phyloP scores from a whole-genome alignment of 352 stramenopile genomes.

The Phytophthora niederhauseri region DNA sequence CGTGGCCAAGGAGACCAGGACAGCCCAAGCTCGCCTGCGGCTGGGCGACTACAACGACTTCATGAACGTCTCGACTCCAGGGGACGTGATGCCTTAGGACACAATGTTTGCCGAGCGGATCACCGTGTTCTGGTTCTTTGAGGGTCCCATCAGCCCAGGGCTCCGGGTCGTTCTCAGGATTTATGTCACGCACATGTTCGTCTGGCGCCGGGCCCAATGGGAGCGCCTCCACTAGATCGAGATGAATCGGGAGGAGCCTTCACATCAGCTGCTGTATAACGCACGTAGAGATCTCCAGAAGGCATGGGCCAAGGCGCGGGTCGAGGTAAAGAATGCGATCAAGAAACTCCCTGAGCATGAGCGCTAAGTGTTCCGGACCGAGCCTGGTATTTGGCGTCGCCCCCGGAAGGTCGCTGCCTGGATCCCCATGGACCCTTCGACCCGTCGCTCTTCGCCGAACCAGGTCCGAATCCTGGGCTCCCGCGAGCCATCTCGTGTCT shows the following conservation, averaged over 20 bases:
- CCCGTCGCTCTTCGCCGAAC: neutral
- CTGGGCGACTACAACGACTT: neutral
- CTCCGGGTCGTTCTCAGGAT: neutral
- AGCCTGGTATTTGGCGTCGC: neutral
- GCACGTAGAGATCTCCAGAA: neutral
- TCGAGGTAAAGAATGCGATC: neutral
- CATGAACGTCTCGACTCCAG: neutral
- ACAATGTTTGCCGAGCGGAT: neutral
- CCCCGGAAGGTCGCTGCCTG: neutral
- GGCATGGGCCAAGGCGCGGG: neutral
- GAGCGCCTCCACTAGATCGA: neutral
- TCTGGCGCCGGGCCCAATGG: neutral
- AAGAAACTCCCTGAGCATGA: neutral
- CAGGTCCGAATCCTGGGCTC: neutral
- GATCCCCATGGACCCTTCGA: neutral
- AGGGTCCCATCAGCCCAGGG: neutral
- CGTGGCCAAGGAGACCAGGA: neutral
- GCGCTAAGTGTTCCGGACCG: neutral
- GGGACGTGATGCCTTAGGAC: neutral
- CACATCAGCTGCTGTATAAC: neutral
- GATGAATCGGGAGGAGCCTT: neutral
- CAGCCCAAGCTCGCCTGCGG: neutral
- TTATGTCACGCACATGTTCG: neutral
- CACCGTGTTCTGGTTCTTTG: neutral
- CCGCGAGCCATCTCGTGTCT: neutral